A percentile compares a stretch with the other conserved stretches of the same genome.
Conservation (phyloP, 768 basidiomycete genomes). For the Leccinum arenicola region DNA sequence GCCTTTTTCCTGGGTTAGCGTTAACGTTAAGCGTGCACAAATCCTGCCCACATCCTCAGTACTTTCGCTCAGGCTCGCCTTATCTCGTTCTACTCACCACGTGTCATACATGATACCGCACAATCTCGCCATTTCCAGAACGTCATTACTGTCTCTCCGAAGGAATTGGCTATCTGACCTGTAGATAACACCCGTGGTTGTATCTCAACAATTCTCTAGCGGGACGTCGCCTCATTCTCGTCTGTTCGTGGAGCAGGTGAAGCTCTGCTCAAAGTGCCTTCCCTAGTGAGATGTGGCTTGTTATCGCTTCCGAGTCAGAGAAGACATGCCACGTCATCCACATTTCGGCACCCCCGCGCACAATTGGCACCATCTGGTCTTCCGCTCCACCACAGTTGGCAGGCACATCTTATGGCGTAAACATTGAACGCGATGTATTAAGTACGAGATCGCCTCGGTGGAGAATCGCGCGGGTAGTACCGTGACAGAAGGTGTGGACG, state of each 20-base stretch:
- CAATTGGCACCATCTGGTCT: not conserved
- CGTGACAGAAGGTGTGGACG: not conserved
- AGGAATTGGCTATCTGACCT: not conserved
- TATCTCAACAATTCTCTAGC: not conserved
- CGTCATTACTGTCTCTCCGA: not conserved
- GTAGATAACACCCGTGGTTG: not conserved
- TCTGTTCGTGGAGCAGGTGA: not conserved
- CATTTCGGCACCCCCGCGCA: not conserved
- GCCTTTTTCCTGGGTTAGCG: no score
- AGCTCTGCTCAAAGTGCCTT: not conserved
- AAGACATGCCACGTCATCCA: not conserved
- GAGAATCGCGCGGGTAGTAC: not conserved
- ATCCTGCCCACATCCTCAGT: not conserved
- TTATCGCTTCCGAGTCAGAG: not conserved
- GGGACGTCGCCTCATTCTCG: not conserved
- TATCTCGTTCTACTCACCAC: not conserved
- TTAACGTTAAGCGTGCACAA: no score
- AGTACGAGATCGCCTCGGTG: not conserved
- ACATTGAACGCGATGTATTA: not conserved
- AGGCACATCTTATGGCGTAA: not conserved
- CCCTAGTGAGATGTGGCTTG: not conserved
- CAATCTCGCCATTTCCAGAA: not conserved
- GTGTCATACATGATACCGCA: not conserved
- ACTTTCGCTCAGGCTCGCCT: not conserved
- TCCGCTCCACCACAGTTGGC: not conserved